Base-by-base conservation (phyloP, 495 filamentous ascomycete species). In the Aspergillus haitiensis region DNA sequence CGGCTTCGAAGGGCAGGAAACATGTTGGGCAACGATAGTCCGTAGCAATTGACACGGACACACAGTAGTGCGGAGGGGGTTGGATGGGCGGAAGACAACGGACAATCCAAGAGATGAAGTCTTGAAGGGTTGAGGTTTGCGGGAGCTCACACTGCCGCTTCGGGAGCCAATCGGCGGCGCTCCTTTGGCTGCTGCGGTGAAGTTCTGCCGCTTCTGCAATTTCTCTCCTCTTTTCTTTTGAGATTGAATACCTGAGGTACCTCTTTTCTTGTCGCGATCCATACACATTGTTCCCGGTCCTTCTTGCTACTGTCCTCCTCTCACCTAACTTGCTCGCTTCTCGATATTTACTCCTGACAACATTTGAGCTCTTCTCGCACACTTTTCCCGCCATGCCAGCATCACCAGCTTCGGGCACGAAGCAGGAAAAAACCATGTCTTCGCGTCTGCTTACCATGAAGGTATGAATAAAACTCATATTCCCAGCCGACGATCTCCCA, bases 401-500 rank as follows among this genome's bases (percentile, higher is more conserved):
- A 56, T 60, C 70, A 21, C 55, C 65, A 31, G 54, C 68, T 34
- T 47, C 72, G 56, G 64, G 75, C 60, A 61, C 69, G 44, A 81
- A 76, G 68, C 69, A 79, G 32, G 69, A 75, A 16, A 95, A 95
- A 76, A 78, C 78, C 9, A 94, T 96, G 89, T 97, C 93, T 60
- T 93, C 90, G 3, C 85, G 92, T 55, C 84, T 97, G 16, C 77
- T 95, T 66, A 96, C 89, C 27, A 97, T 97, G 93, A 97, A 97
- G 75, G 86, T 85, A 71, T 44, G 67, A 15, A 44, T 27, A 27
- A 27, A 27, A 27, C 21, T 27, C 3, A 27, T 27, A 27, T 27
- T 27, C 21, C 21, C 21, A 27, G 21, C 21, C 21, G 21, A 27
- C 21, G 21, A 27, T 27, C 21, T 27, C 21, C 21, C 21, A 27